Evolutionary conservation across 805 yeast genomes (phyloP), one percentile per base, ranked within the genome.

Genomic region (Jamesozyma jinghongensis): DNA sequence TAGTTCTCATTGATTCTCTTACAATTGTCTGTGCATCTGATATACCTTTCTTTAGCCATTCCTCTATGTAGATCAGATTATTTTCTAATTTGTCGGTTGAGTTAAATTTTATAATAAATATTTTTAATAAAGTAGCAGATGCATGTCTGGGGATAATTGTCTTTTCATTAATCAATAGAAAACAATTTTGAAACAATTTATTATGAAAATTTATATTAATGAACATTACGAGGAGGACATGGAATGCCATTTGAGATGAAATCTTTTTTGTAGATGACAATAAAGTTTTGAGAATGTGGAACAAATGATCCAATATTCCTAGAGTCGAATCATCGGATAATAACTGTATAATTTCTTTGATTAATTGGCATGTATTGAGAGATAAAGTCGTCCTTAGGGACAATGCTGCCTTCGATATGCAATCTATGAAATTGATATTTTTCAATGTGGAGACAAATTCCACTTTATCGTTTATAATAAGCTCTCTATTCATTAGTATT

Each of bases 351-450:
- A 76, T 51, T 46, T 88, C 97, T 54, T 83, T 85, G 10, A 85
- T 67, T 17, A 87, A 58, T 42, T 80, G 85, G 54, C 94, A 83
- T 0, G 87, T 85, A 52, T 83, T 74, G 2, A 75, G 65, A 1
- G 88, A 77, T 17, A 92, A 67, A 0, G 96, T 83, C 0, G 98
- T 92, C 53, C 98, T 69, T 42, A 92, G 66, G 0, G 97, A 87
- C 6, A 69, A 51, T 1, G 78, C 69, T 0, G 85, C 76, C 49
- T 84, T 85, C 39, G 70, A 62, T 3, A 88, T 70, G 10, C 81
- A 79, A 14, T 79, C 87, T 2, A 70, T 57, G 32, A 82, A 54
- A 25, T 67, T 66, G 13, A 71, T 54, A 29, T 44, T 53, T 54
- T 56, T 47, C 47, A 66, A 48, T 43, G 57, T 35, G 0, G 54